Conservation (phyloP, 768 basidiomycete genomes). For the Boletellus ananas region DNA sequence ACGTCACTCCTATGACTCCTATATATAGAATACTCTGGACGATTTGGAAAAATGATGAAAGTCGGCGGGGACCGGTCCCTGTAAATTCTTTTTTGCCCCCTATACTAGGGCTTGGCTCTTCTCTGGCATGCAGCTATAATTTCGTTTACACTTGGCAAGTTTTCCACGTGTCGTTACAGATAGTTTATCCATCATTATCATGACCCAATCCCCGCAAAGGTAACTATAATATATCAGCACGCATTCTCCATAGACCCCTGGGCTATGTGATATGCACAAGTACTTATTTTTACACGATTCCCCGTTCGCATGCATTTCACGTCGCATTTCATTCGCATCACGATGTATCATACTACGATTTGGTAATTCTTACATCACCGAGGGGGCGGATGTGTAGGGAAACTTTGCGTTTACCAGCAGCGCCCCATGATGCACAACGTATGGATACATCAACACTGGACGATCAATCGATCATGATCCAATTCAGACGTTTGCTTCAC, state of each 20-base stretch:
- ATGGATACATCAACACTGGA: too few relatives aligned
- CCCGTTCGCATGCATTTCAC: not conserved
- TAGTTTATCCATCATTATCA: slow-evolving; percentile 21
- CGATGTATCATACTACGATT: slow-evolving; percentile 1
- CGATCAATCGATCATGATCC: too few relatives aligned
- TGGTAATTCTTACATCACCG: not conserved
- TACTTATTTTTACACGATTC: not conserved
- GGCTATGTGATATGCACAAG: not conserved
- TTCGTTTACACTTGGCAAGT: not conserved
- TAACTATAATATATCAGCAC: slow-evolving; percentile 20
- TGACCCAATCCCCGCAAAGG: slow-evolving; percentile 1
- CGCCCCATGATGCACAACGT: too few relatives aligned
- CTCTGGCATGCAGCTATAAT: not conserved
- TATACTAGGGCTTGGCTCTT: not conserved
- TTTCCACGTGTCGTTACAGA: slow-evolving; percentile 6
- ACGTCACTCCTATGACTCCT: slow-evolving; percentile 3
- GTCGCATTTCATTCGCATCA: not conserved
- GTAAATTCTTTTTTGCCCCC: not conserved
- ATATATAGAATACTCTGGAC: slow-evolving; percentile 9
- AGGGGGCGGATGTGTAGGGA: too few relatives aligned
- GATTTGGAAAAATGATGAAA: slow-evolving; percentile 4
- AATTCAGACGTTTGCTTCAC: too few relatives aligned
- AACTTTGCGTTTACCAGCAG: too few relatives aligned
- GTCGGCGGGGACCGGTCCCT: slow-evolving; percentile 10
- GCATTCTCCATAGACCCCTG: slow-evolving; percentile 1